Evolutionary conservation across 176 grass and related monocot genomes (phyloP).

Genomic region (Neostapfia colusana): DNA sequence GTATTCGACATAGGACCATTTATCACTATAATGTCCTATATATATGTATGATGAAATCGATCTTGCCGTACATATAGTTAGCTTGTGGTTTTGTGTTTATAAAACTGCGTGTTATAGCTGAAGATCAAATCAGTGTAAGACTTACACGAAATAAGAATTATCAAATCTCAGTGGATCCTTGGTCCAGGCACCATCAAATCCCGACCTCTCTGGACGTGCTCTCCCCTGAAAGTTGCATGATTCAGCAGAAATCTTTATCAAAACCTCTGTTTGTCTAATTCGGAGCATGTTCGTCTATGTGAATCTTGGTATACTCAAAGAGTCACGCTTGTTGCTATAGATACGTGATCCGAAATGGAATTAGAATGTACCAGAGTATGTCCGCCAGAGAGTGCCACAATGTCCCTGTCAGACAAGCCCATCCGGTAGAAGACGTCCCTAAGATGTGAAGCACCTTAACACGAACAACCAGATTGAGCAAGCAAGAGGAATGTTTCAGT

Average conservation of each 20-base stretch:
- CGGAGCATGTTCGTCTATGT: not conserved
- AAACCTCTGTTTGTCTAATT: not conserved
- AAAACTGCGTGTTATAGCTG: not conserved
- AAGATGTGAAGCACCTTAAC: conserved; percentile 58
- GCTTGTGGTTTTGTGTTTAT: no score
- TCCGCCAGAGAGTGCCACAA: conserved; percentile 70
- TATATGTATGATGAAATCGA: no score
- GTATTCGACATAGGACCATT: no score
- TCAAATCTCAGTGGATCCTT: conserved; percentile 69
- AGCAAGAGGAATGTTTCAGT: not conserved
- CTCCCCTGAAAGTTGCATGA: conserved; percentile 37
- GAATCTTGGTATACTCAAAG: not conserved
- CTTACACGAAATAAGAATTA: conserved; percentile 62
- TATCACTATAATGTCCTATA: no score
- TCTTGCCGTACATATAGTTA: no score
- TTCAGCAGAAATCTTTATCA: no score
- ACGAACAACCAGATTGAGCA: not conserved
- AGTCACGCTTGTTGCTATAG: not conserved
- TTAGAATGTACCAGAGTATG: conserved; percentile 61
- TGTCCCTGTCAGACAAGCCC: conserved; percentile 76
- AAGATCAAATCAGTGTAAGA: no score
- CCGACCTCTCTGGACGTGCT: conserved; percentile 54
- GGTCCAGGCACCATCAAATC: conserved; percentile 66
- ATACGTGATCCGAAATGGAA: not conserved
- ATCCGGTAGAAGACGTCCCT: conserved; percentile 65